Evolutionary conservation across 1,139 yeast genomes (phyloP).

Genomic region (Pichia norvegensis): DNA sequence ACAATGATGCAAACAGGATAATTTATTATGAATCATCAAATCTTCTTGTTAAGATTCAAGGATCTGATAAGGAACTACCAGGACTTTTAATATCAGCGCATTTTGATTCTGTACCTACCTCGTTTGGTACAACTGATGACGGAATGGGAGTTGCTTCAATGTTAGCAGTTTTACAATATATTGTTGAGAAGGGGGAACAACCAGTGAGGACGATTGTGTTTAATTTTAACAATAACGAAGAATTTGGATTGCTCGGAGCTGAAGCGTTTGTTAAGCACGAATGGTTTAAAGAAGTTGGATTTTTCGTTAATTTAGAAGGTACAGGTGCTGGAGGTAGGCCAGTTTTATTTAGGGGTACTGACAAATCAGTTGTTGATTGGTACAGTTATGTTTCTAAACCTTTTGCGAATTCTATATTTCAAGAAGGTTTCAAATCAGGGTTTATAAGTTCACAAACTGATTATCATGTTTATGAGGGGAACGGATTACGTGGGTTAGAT

Average conservation of each 20-base stretch:
- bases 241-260: conserved; percentile 84
- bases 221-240: conserved; percentile 87
- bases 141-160: conserved; percentile 87
- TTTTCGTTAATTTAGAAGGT: conserved; percentile 84
- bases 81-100: conserved; percentile 79
- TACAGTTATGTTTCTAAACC: conserved; percentile 44
- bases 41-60: conserved; percentile 63
- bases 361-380: conserved; percentile 60
- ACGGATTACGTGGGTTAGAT: conserved; percentile 79
- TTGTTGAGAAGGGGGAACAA: conserved; percentile 33
- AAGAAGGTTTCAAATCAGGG: conserved; percentile 74
- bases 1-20: conserved; percentile 36
- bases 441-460: conserved; percentile 78
- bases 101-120: conserved; percentile 83
- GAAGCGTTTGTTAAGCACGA: conserved; percentile 65
- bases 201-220: conserved; percentile 70
- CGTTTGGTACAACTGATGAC: conserved; percentile 86
- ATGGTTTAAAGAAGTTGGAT: conserved; percentile 58
- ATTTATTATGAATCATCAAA: conserved; percentile 77
- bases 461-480: conserved; percentile 58
- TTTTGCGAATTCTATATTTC: conserved; percentile 70
- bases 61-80: conserved; percentile 47
- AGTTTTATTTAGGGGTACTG: conserved; percentile 74
- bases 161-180: conserved; percentile 58
- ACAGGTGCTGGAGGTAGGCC: conserved; percentile 89